Conservation (phyloP, 2,329 filamentous ascomycete species). For the Ophiocordyceps sinensis region DNA sequence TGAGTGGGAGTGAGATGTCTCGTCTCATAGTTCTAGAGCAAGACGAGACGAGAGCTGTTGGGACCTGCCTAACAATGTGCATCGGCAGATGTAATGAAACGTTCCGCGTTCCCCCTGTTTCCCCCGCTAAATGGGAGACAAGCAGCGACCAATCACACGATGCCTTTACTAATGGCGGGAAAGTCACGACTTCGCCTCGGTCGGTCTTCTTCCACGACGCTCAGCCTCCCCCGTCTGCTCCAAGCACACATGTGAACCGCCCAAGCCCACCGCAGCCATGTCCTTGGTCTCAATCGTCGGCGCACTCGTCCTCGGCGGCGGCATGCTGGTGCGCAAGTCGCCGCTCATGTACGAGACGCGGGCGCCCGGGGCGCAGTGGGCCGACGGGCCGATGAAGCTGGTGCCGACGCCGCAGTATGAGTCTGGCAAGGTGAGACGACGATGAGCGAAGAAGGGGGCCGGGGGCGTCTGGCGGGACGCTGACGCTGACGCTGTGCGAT, state of each 20-base stretch:
- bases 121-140: not conserved
- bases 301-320: slow-evolving; percentile 14
- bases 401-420: slow-evolving; percentile 37
- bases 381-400: slow-evolving; percentile 38
- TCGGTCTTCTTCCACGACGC: too few species aligned
- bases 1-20: too few species aligned
- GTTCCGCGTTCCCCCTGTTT: not conserved
- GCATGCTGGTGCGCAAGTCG: slow-evolving; percentile 18
- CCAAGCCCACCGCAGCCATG: slow-evolving; percentile 1
- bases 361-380: slow-evolving; percentile 27
- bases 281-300: slow-evolving; percentile 11
- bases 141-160: not conserved
- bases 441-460: too few species aligned
- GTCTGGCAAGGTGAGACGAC: slow-evolving; percentile 29
- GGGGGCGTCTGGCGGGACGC: not conserved
- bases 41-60: too few species aligned
- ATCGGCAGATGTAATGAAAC: too few species aligned
- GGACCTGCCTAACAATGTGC: too few species aligned
- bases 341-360: slow-evolving; percentile 17
- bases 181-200: too few species aligned
- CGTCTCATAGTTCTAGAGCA: too few species aligned
- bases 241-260: not conserved
- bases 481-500: not conserved
- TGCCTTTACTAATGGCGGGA: not conserved
- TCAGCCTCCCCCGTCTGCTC: too few species aligned